Percentiles rank a stretch among this genome's conserved stretches.
Evolutionary conservation across 2,329 filamentous ascomycete genomes (phyloP).

Genomic region (Trichoderma sp.): DNA sequence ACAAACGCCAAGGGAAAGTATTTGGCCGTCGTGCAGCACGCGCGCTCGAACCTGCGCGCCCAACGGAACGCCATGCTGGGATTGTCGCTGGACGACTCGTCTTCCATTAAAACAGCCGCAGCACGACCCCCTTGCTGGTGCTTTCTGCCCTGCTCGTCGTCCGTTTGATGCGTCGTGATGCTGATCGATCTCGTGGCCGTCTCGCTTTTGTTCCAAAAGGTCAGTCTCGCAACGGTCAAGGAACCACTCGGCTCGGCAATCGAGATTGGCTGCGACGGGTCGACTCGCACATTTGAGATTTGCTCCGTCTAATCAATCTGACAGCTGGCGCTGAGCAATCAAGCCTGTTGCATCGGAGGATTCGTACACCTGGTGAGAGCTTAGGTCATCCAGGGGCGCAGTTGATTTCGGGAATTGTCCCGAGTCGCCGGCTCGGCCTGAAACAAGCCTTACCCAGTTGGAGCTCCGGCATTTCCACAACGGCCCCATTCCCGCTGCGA

Average conservation of each 20-base stretch:
- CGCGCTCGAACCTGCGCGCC: conserved; percentile 71
- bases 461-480: not conserved
- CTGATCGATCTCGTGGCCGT: not conserved
- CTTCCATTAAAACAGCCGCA: conserved; percentile 18
- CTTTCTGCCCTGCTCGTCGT: not conserved
- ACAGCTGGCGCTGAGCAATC: not conserved
- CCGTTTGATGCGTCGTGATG: not conserved
- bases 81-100: conserved; percentile 17
- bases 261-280: conserved; percentile 8
- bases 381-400: conserved; percentile 28
- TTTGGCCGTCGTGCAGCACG: conserved; percentile 73
- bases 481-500: not conserved
- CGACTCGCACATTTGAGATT: conserved; percentile 17
- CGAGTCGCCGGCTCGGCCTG: conserved; percentile 7
- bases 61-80: conserved; percentile 55
- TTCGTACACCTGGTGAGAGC: conserved; percentile 15
- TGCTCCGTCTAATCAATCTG: conserved; percentile 1
- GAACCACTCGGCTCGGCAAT: conserved; percentile 15
- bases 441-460: not conserved
- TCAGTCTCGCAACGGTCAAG: not conserved
- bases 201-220: not conserved
- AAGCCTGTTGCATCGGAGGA: not conserved
- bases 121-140: not conserved
- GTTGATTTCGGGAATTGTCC: conserved; percentile 13
- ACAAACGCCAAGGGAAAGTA: conserved; percentile 90